phyloP scores from a whole-genome alignment of 169 alveolate genomes.

The Eimeria acervulina region DNA sequence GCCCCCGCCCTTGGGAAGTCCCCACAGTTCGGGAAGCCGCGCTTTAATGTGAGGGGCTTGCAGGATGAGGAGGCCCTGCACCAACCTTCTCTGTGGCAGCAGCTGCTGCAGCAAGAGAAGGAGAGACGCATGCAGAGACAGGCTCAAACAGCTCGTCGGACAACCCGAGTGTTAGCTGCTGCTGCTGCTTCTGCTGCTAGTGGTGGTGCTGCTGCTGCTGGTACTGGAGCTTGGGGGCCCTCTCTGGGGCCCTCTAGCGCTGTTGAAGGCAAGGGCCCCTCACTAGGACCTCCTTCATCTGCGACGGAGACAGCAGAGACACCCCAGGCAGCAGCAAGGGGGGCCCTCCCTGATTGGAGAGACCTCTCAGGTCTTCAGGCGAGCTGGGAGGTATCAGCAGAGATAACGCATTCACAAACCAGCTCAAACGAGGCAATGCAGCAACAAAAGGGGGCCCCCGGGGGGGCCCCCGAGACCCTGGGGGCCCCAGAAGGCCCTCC shows the following conservation, averaged over 20 bases:
- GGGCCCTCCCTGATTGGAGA: conserved; percentile 13
- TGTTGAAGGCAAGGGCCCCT: conserved; percentile 6
- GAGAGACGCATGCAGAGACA: conserved; percentile 26
- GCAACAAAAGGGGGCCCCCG: neutral
- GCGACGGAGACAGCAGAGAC: neutral
- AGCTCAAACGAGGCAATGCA: neutral
- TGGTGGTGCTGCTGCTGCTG: neutral
- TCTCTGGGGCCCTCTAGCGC: neutral
- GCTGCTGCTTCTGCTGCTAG: neutral
- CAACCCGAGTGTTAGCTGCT: neutral
- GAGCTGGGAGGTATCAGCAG: neutral
- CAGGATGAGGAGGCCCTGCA: conserved; percentile 37
- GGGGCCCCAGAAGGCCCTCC: neutral
- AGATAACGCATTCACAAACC: neutral
- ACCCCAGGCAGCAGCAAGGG: neutral
- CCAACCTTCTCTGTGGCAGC: conserved; percentile 80
- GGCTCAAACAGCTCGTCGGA: conserved; percentile 2
- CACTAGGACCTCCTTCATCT: neutral
- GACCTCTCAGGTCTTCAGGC: neutral
- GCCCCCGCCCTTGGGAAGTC: neutral
- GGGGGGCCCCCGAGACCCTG: neutral
- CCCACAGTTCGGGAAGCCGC: conserved; percentile 15
- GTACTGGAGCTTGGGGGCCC: neutral
- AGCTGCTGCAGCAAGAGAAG: conserved; percentile 75
- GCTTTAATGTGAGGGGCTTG: conserved; percentile 55